Conservation (phyloP, 805 yeast species). For the Wickerhamomyces xylosicus region DNA sequence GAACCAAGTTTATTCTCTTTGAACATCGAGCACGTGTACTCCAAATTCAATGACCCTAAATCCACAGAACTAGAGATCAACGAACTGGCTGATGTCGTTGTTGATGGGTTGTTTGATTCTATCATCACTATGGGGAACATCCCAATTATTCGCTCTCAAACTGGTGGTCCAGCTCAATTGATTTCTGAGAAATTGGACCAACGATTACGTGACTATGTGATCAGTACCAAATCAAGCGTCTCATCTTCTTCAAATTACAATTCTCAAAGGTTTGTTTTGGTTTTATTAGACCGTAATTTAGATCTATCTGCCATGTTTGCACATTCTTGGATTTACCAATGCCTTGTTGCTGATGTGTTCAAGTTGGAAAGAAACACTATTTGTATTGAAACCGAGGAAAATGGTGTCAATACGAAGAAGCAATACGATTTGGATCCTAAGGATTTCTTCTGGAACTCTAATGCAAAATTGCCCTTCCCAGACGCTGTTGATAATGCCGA, state of each 20-base stretch:
- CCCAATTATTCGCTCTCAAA: slow-evolving; percentile 85
- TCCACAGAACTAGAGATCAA: slow-evolving; percentile 72
- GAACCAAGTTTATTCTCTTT: slow-evolving; percentile 86
- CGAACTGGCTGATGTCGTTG: slow-evolving; percentile 53
- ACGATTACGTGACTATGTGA: slow-evolving; percentile 75
- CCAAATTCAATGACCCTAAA: slow-evolving; percentile 56
- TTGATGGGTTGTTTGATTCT: slow-evolving; percentile 72
- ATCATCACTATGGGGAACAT: slow-evolving; percentile 69
- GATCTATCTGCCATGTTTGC: slow-evolving; percentile 91
- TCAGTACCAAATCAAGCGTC: slow-evolving; percentile 37
- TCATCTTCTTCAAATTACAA: slow-evolving; percentile 10
- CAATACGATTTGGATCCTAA: slow-evolving; percentile 83
- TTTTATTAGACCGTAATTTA: slow-evolving; percentile 78
- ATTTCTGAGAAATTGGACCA: slow-evolving; percentile 82
- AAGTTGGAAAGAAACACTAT: slow-evolving; percentile 75
- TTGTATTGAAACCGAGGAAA: slow-evolving; percentile 35
- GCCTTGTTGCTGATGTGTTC: slow-evolving; percentile 90
- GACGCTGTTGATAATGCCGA: slow-evolving; percentile 98
- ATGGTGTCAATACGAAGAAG: slow-evolving; percentile 32
- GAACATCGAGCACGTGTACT: slow-evolving; percentile 57
- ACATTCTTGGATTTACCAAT: slow-evolving; percentile 97
- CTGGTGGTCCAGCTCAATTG: slow-evolving; percentile 92
- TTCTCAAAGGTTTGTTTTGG: slow-evolving; percentile 61
- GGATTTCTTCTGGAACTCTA: slow-evolving; percentile 86
- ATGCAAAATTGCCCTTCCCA: slow-evolving; percentile 87